Evolutionary conservation across 495 filamentous ascomycete species (phyloP), one percentile per base, ranked within the genome.

Genomic region (Podospora appendiculata): DNA sequence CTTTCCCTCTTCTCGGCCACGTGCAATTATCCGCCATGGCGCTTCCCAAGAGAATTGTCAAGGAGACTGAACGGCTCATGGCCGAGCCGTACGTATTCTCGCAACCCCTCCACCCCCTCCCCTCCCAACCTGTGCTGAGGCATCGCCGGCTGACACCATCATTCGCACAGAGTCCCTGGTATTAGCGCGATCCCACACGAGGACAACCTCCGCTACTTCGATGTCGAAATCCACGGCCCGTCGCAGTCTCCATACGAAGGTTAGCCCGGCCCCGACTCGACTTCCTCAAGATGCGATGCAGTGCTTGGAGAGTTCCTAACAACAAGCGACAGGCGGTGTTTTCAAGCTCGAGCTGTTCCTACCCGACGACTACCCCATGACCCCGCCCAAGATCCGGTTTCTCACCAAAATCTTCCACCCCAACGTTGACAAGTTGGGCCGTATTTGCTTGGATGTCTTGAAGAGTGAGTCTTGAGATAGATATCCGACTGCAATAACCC

Each of bases 291-390:
- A 5, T 25, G 25, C 5, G 25, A 25, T 25, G 25, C 25, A 25
- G 25, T 25, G 25, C 25, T 25, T 19, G 17, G 8, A 6, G 9
- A 14, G 7, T 34, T 38, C 34, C 47, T 48, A 25, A 48, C 16
- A 19, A 13, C 3, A 1, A 16, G 9, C 34, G 4, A 43, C 58
- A 95, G 93, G 89, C 59, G 93, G 93, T 46, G 81, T 95, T 58
- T 99, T 99, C 78, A 90, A 91, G 65, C 89, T 96, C 52, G 93
- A 99, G 70, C 80, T 99, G 8, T 99, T 99, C 72, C 78, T 99
- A n/a, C 94, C 93, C 35, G 93, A 99, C 62, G 93, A 99, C 71
- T 99, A 99, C 64, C 93, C 93, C 9, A 99, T 99, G 93, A 94
- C 89, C 35, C 93, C 93, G 32, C 93, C 93, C 11, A 96, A 96